These are phyloP conservation scores for Ramichloridium luteum DNA, from an alignment of 2,329 filamentous ascomycete genomes.

Conservation along the genomic window DNA sequence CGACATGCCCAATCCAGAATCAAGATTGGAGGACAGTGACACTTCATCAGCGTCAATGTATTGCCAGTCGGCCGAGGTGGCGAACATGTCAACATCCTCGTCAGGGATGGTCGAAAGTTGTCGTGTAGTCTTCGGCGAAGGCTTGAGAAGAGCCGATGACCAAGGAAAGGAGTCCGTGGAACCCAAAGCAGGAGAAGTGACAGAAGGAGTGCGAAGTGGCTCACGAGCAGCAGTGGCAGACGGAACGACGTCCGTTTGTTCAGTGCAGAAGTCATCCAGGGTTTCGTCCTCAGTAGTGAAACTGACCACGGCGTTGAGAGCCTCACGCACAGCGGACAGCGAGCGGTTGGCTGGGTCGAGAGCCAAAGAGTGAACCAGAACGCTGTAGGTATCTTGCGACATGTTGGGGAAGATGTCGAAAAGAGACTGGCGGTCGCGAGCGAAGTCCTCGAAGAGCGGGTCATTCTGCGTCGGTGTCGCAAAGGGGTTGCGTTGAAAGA, in stretches of 20 bases:
- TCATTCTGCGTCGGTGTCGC: slow-evolving; percentile 83
- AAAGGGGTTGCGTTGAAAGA: slow-evolving; percentile 96
- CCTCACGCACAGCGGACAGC: slow-evolving; percentile 62
- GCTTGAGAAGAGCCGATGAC: slow-evolving; percentile 78
- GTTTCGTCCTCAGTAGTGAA: slow-evolving; percentile 91
- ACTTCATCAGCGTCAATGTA: slow-evolving; percentile 65
- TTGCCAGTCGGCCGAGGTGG: slow-evolving; percentile 63
- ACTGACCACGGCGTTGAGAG: slow-evolving; percentile 66
- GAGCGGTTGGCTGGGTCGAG: slow-evolving; percentile 84
- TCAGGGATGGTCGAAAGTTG: slow-evolving; percentile 79
- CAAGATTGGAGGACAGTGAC: slow-evolving; percentile 70
- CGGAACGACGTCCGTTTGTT: slow-evolving; percentile 56
- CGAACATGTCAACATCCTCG: slow-evolving; percentile 76
- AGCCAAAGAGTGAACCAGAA: slow-evolving; percentile 80
- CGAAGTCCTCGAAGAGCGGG: slow-evolving; percentile 84
- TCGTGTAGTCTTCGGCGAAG: slow-evolving; percentile 55
- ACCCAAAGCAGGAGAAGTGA: slow-evolving; percentile 75
- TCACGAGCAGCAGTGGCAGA: slow-evolving; percentile 72
- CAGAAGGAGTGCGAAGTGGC: slow-evolving; percentile 86
- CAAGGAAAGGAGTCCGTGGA: slow-evolving; percentile 76
- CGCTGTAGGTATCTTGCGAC: slow-evolving; percentile 95
- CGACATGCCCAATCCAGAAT: slow-evolving; percentile 70
- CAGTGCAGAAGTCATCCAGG: slow-evolving; percentile 85
- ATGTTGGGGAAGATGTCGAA: slow-evolving; percentile 98
- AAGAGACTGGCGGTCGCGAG: slow-evolving; percentile 81